These are phyloP conservation scores for Pleodorina starrii DNA, from an alignment of 139 green algal genomes.

Conservation along the genomic window DNA sequence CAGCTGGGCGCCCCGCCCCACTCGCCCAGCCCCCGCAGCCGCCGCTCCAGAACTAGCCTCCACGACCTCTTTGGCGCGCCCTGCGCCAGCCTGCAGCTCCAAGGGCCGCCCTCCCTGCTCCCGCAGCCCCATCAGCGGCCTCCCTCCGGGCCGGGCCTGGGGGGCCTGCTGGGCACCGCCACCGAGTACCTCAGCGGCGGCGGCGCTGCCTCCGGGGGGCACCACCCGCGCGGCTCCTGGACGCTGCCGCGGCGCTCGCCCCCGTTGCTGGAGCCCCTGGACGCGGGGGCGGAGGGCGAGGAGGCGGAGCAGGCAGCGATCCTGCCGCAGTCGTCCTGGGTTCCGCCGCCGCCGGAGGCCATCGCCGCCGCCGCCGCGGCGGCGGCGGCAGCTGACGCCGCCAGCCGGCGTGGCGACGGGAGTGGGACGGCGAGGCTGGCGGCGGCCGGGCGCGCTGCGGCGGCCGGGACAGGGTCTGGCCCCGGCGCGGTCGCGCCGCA, in stretches of 20 bases:
- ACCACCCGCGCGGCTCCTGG: neutral
- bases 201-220: neutral
- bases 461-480: too few relatives aligned
- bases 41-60: neutral
- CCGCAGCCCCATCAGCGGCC: neutral
- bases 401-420: too few relatives aligned
- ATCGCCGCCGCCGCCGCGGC: neutral
- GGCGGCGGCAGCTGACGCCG: neutral
- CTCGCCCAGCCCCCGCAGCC: neutral
- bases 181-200: neutral
- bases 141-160: neutral
- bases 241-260: neutral
- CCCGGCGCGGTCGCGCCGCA: too few relatives aligned
- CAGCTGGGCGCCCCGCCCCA: neutral
- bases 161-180: neutral
- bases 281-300: neutral
- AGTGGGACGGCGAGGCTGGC: too few relatives aligned
- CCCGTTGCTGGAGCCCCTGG: neutral
- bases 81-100: neutral
- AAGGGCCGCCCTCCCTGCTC: neutral
- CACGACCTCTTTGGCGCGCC: neutral
- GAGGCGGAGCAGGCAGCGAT: neutral
- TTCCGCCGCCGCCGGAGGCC: conserved; percentile 35
- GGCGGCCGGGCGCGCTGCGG: too few relatives aligned
- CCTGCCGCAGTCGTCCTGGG: neutral